phyloP scores from a whole-genome alignment of 257 asterid species.

The Solanum phureja region DNA sequence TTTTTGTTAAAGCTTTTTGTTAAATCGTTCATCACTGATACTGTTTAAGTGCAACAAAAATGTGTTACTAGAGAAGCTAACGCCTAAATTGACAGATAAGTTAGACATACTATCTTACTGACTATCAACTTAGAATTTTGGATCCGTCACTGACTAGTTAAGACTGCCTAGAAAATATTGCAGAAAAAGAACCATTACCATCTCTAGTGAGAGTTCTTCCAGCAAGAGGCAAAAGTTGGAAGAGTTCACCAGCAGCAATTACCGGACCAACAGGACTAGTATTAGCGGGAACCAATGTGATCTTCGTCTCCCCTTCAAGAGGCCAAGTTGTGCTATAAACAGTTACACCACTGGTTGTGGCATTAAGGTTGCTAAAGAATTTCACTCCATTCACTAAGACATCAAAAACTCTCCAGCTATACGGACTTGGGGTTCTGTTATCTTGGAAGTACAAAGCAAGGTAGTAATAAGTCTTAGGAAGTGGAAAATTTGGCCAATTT shows the following conservation, averaged over 20 bases:
- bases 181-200: constrained; percentile 25
- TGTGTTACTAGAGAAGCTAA: neutral
- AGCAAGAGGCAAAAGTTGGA: constrained; percentile 47
- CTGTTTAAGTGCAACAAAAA: constrained; percentile 22
- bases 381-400: constrained; percentile 40
- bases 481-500: constrained; percentile 67
- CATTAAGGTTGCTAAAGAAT: constrained; percentile 57
- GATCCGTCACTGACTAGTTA: neutral
- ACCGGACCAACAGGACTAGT: constrained; percentile 67
- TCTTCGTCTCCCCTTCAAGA: constrained; percentile 40
- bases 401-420: constrained; percentile 70
- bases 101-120: neutral
- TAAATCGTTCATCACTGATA: constrained; percentile 48
- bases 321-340: constrained; percentile 60
- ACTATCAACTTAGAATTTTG: neutral
- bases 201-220: constrained; percentile 58
- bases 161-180: neutral
- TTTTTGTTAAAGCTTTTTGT: constrained; percentile 14
- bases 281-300: constrained; percentile 32
- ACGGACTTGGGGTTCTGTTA: constrained; percentile 49
- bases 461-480: constrained; percentile 46
- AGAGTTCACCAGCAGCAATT: constrained; percentile 77
- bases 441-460: constrained; percentile 74
- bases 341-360: constrained; percentile 43
- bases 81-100: neutral